Evolutionary conservation across 2,329 filamentous ascomycete species (phyloP), one percentile per base, ranked within the genome.

Genomic region (Cladophialophora psammophila): DNA sequence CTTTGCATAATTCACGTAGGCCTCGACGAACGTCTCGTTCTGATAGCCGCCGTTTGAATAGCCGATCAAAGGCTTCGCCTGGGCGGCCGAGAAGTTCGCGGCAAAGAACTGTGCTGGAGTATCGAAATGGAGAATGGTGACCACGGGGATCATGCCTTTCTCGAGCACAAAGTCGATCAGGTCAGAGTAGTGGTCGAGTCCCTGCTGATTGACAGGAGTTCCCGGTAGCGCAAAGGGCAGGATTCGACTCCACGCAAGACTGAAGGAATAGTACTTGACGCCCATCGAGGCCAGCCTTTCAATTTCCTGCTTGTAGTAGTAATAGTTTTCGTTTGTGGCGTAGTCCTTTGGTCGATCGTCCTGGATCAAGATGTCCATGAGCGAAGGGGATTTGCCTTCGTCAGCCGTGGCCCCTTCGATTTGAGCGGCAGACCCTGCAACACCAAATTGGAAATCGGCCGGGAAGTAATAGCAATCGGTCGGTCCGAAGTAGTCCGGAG

Each of bases 251-350:
- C 82, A 85, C 0, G 82, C 76, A 52, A 85, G 80, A 2, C 78
- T 80, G 73, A 85, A 84, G 7, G 75, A 77, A 66, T 80, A 81
- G 64, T 78, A 76, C 31, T 78, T 75, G 15, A 78, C 76, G 0
- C 78, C 79, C 67, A 79, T 78, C 0, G 78, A 75, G 0, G 79
- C 78, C 48, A 81, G 53, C 2, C 80, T 73, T 50, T 74, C 72
- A 59, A 79, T 76, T 69, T 85, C 83, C 72, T 83, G 79, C 60
- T 84, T 83, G 72, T 84, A 85, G 12, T 81, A 74, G 60, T 81
- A 84, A 67, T 85, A 85, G 60, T 84, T 80, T 61, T 83, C 80
- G 64, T 83, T 80, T 0, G 81, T 80, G 20, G 87, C 75, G 69
- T 87, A 85, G 2, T 83, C 84, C 32, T 71, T 72, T n/a, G 68